Conservation (phyloP, 176 grass and related monocot genomes). For the Miscanthus lutarioriparius region DNA sequence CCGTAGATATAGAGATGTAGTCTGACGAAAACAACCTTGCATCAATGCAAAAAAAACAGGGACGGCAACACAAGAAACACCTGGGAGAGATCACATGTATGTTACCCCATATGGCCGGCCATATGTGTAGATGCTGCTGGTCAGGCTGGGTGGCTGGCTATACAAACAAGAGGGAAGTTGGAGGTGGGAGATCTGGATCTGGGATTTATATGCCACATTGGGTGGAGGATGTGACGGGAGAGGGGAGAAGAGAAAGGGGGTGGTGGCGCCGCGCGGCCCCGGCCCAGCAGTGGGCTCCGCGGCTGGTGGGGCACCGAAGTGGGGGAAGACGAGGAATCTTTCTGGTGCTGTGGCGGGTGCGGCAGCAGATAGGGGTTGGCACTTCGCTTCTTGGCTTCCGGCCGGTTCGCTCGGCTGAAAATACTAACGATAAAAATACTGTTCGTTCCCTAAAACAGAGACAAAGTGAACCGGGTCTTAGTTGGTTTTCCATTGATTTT, state of each 20-base stretch:
- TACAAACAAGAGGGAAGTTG: constrained; percentile 1
- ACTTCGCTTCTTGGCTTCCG: neutral
- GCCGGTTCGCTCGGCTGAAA: too few relatives aligned
- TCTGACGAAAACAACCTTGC: neutral
- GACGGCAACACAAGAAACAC: constrained; percentile 26
- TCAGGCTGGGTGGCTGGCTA: neutral
- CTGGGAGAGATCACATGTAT: constrained; percentile 23
- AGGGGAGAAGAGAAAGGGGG: neutral
- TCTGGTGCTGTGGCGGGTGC: constrained; percentile 24
- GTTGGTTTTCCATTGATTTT: neutral
- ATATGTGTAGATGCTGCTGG: neutral
- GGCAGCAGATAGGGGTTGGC: neutral
- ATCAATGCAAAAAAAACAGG: constrained; percentile 29
- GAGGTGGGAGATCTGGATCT: constrained; percentile 58
- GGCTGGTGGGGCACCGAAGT: constrained; percentile 14
- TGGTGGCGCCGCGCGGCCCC: neutral
- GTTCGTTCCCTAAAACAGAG: too few relatives aligned
- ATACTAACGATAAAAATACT: too few relatives aligned
- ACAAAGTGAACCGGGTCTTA: too few relatives aligned
- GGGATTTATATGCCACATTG: constrained; percentile 46
- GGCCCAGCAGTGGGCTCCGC: neutral
- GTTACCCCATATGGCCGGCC: neutral
- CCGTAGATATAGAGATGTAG: neutral
- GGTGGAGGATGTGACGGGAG: constrained; percentile 36
- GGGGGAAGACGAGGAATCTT: constrained; percentile 57